Percentiles rank a stretch among this genome's conserved stretches.
phyloP scores from a whole-genome alignment of 2,329 filamentous ascomycete genomes.

The Harringtonia lauricola region DNA sequence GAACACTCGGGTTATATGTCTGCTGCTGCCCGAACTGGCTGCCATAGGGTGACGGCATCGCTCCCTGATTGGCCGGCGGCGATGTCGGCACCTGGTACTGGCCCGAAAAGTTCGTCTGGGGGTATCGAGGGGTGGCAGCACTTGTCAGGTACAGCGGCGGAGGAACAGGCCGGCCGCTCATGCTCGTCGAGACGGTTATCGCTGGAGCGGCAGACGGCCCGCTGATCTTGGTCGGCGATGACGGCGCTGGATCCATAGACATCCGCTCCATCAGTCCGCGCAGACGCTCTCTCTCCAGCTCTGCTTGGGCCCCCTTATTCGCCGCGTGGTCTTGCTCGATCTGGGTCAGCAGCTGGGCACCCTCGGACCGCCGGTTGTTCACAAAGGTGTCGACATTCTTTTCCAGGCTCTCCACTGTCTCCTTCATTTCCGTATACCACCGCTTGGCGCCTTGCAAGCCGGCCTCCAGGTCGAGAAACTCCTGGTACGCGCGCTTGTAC shows the following conservation, averaged over 20 bases:
- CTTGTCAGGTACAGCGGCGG: constrained; percentile 24
- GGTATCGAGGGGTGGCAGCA: constrained; percentile 32
- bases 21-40: constrained; percentile 35
- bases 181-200: constrained; percentile 6
- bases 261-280: constrained; percentile 90
- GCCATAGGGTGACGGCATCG: constrained; percentile 20
- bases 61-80: constrained; percentile 38
- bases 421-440: constrained; percentile 93
- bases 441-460: constrained; percentile 79
- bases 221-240: constrained; percentile 23
- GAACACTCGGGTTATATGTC: constrained; percentile 46
- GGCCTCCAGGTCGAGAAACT: constrained; percentile 79
- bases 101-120: constrained; percentile 39
- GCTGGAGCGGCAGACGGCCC: constrained; percentile 17
- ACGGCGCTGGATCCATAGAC: constrained; percentile 61
- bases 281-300: constrained; percentile 76
- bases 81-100: constrained; percentile 51
- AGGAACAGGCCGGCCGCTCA: constrained; percentile 22
- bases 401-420: constrained; percentile 80
- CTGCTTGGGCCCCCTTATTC: constrained; percentile 51
- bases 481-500: constrained; percentile 86
- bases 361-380: constrained; percentile 84
- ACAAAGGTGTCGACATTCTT: constrained; percentile 98
- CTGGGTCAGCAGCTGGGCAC: constrained; percentile 74
- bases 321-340: constrained; percentile 72